Evolutionary conservation across 208 protist species (phyloP).

Genomic region (Trypanosoma brucei): DNA sequence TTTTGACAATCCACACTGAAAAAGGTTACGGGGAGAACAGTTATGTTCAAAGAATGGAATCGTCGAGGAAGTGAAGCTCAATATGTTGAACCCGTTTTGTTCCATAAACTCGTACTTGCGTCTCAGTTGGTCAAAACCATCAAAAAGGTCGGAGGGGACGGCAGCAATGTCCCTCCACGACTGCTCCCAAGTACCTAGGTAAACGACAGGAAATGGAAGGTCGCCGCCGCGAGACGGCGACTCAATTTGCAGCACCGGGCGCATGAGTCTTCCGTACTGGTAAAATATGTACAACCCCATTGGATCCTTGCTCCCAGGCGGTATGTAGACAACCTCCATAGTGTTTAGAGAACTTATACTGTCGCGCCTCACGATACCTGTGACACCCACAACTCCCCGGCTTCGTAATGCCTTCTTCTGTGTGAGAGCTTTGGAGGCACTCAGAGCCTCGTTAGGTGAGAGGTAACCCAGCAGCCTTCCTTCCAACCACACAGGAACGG

Average conservation of each 20-base stretch:
- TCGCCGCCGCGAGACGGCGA: conserved; percentile 39
- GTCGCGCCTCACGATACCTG: conserved; percentile 55
- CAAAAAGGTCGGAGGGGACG: conserved; percentile 78
- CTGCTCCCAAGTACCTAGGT: conserved; percentile 98
- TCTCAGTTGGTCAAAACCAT: conserved; percentile 68
- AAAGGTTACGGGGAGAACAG: conserved; percentile 99
- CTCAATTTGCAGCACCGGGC: conserved; percentile 92
- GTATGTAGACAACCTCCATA: conserved; percentile 78
- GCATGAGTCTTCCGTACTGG: conserved; percentile 90
- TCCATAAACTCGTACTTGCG: conserved; percentile 94
- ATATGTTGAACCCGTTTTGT: conserved; percentile 92
- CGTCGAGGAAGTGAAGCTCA: conserved; percentile 95
- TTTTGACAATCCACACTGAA: conserved; percentile 99
- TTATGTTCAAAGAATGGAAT: conserved; percentile 99
- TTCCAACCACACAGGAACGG: conserved; percentile 91
- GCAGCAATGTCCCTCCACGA: conserved; percentile 96
- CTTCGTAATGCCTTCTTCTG: conserved; percentile 46
- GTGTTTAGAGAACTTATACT: conserved; percentile 54
- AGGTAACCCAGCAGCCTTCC: conserved; percentile 88
- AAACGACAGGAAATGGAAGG: conserved; percentile 69
- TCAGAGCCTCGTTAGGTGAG: conserved; percentile 38
- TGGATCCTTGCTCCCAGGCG: conserved; percentile 63
- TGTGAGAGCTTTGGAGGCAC: conserved; percentile 36
- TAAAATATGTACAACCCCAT: conserved; percentile 90
- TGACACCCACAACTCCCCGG: conserved; percentile 41